Evolutionary conservation across 1,139 yeast species (phyloP), one percentile per base, ranked within the genome.

Genomic region (Debaryomyces psychrophilus): DNA sequence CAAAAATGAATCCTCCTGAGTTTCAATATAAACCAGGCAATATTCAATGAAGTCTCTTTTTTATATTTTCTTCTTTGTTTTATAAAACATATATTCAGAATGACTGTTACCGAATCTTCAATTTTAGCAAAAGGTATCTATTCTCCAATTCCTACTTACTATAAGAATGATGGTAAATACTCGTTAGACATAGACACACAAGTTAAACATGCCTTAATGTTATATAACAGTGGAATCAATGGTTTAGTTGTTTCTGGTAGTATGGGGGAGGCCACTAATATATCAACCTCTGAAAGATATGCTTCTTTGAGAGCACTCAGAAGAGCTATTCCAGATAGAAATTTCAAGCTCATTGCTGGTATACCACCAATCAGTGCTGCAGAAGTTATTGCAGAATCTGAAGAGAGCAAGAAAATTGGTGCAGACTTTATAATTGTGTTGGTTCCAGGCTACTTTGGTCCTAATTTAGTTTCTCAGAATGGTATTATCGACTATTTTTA

Each of bases 181-280:
- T 60, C 73, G 3, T 62, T 78, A 15, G 82, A 77, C 51, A 53
- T 62, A 28, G 76, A 68, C 2, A 60, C 79, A 18, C 79, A 74
- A 52, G 63, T 69, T 47, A 53, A 64, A 44, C 81, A 77, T 52
- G 71, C 78, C 15, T 61, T 66, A 40, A 63, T 54, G 54, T 62
- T 79, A 37, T 64, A 73, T 46, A 55, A 62, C 12, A 63, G 59
- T 45, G 82, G 82, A 4, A 69, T 78, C 50, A 58, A 61, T 43
- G 83, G 83, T 18, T 61, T 73, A 11, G 78, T 76, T 8, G 60
- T 77, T 9, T 67, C 75, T 50, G 83, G 83, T 2, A 75, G 82
- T 31, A 77, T 68, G 57, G 77, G 76, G 20, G 76, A 71, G 53
- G 66, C 69, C 17, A 61, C 67, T 14, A 72, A 71, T 50, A 53